Conservation (phyloP, 2,329 filamentous ascomycete species). For the Aspergillus glaucus region DNA sequence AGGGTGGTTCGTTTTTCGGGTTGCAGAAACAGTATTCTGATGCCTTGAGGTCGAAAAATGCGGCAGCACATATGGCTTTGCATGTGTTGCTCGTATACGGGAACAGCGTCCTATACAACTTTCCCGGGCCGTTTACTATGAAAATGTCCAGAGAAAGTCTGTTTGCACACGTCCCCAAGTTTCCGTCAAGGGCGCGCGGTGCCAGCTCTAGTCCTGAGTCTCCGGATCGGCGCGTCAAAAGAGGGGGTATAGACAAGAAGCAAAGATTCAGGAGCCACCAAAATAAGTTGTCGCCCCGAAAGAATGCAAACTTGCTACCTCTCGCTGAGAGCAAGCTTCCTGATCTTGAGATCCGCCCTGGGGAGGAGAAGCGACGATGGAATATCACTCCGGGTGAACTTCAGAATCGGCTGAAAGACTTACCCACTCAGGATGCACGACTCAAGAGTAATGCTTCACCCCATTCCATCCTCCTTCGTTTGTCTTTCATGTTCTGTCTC, state of each 20-base stretch:
- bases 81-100: constrained; percentile 15
- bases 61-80: constrained; percentile 23
- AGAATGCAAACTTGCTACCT: constrained; percentile 16
- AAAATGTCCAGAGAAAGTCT: not conserved
- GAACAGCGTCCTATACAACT: not conserved
- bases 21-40: constrained; percentile 13
- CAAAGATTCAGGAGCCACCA: not conserved
- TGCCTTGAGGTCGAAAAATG: constrained; percentile 21
- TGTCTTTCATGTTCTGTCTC: not conserved
- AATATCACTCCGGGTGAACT: constrained; percentile 11
- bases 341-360: constrained; percentile 3
- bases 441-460: constrained; percentile 15
- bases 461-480: not conserved
- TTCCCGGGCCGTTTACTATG: constrained; percentile 4
- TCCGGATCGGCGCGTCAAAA: not conserved
- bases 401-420: constrained; percentile 3
- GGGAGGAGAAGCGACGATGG: constrained; percentile 13
- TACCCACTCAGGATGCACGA: constrained; percentile 7
- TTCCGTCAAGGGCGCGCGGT: not conserved
- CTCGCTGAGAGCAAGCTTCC: constrained; percentile 13
- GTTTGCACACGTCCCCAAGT: constrained; percentile 2
- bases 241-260: not conserved
- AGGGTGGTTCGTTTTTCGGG: constrained; percentile 13
- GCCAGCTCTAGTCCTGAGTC: not conserved
- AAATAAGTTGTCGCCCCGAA: not conserved